Evolutionary conservation across 2,329 filamentous ascomycete genomes (phyloP).

Genomic region (Ceratocystis colombiana): DNA sequence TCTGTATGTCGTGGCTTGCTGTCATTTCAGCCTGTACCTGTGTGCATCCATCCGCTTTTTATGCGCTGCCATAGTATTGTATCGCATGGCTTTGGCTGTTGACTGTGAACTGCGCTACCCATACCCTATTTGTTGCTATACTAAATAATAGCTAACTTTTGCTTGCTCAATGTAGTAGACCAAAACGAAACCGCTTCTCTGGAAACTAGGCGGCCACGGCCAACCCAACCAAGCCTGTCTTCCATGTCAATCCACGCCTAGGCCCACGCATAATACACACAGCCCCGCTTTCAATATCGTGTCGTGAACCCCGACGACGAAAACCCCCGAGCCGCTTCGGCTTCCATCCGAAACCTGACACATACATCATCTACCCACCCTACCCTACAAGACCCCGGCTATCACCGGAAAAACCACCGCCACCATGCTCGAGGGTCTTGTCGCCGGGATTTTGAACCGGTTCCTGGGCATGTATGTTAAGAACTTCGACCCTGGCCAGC

Average conservation of each 20-base stretch:
- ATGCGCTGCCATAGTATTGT: too few relatives aligned
- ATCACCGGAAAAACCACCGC: slow-evolving; percentile 3
- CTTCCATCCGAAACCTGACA: neutral
- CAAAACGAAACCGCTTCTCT: too few relatives aligned
- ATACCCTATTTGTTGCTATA: too few relatives aligned
- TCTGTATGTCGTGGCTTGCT: too few relatives aligned
- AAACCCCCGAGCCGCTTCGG: neutral
- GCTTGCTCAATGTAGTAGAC: too few relatives aligned
- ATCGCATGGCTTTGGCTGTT: too few relatives aligned
- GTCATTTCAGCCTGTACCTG: too few relatives aligned
- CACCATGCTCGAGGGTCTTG: slow-evolving; percentile 87
- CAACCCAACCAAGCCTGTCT: neutral
- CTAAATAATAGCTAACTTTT: too few relatives aligned
- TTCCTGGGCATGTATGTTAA: slow-evolving; percentile 99
- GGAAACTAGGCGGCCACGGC: too few relatives aligned
- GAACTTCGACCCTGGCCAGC: slow-evolving; percentile 95
- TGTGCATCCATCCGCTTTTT: too few relatives aligned
- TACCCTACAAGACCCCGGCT: neutral
- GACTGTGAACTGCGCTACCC: too few relatives aligned
- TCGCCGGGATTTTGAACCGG: slow-evolving; percentile 93
- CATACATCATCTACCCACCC: neutral
- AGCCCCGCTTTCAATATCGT: too few relatives aligned
- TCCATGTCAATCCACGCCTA: slow-evolving; percentile 2
- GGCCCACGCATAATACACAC: neutral
- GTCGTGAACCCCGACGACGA: neutral